Percentiles rank a stretch among this genome's conserved stretches.
Conservation (phyloP, 208 protist genomes). For the Leishmania aethiopica region DNA sequence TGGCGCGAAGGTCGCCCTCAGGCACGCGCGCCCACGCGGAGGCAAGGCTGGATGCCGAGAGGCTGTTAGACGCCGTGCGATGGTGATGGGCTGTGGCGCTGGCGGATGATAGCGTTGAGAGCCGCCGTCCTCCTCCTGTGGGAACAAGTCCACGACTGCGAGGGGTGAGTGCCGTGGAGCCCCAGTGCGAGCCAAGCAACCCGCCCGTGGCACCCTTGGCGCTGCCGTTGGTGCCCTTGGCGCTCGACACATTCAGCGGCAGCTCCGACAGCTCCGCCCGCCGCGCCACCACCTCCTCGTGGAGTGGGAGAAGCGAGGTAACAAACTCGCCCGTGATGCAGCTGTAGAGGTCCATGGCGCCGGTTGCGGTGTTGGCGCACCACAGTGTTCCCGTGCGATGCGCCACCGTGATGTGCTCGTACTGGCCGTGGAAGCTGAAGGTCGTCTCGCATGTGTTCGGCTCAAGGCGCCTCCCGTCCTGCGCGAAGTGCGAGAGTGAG, state of each 20-base stretch:
- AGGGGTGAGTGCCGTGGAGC: not conserved
- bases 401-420: constrained; percentile 36
- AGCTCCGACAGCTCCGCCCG: constrained; percentile 19
- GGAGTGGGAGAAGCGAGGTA: constrained; percentile 31
- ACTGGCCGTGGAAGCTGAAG: constrained; percentile 52
- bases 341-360: constrained; percentile 70
- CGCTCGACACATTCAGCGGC: constrained; percentile 2
- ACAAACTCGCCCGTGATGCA: constrained; percentile 56
- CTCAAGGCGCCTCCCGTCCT: constrained; percentile 35
- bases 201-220: not conserved
- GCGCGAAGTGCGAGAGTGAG: constrained; percentile 11
- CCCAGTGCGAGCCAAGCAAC: not conserved
- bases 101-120: not conserved
- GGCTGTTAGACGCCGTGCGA: not conserved
- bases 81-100: not conserved
- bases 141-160: constrained; percentile 17
- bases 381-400: constrained; percentile 55
- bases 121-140: not conserved
- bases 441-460: constrained; percentile 38
- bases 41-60: not conserved
- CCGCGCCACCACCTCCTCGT: constrained; percentile 16
- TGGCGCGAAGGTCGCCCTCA: constrained; percentile 6
- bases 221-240: not conserved
- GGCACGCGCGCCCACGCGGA: not conserved
- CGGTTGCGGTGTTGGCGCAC: constrained; percentile 51